Base-by-base conservation (phyloP, 2,329 filamentous ascomycete species). In the Sphaerostilbella broomeana region DNA sequence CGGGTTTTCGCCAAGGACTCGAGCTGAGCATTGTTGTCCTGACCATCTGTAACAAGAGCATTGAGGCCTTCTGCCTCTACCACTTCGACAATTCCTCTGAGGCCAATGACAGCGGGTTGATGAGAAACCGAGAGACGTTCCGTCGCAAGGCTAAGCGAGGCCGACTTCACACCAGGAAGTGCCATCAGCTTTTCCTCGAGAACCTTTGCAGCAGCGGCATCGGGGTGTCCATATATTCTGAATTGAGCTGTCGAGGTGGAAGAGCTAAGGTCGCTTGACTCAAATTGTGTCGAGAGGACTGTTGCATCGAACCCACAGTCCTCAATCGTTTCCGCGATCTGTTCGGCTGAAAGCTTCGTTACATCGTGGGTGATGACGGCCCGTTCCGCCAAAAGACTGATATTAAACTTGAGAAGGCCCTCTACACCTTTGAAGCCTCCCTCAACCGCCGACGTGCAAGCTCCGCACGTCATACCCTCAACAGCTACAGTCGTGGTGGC, bases 381-480 rank as follows among this genome's bases (percentile, higher is more conserved):
- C 44, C 90, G 80, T 60, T 97, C 92, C 4, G 92, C 94, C 21
- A 97, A 73, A 49, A 98, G 68, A 62, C 87, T 95, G 60, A 98
- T 94, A 57, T 95, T 95, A 69, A 97, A 95, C 49, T 88, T 86
- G 40, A 87, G 57, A 12, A 97, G 62, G 16, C 92, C 92, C 8
- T 84, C 78, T 2, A 90, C 63, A 47, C 75, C 77, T 49, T 79
- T 77, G 63, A 98, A 92, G 4, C 84, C 87, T 35, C 77, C 74
- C 55, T 95, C 86, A 2, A 97, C 80, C 5, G 90, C 88, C 2
- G 90, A 90, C 1, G 92, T 97, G 62, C 92, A 98, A 28, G 92
- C 87, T 16, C 90, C 90, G 57, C 92, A 97, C 1, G 92, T 98
- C 92, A 98, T 98, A 35, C 92, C 92, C 50, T 92, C 86, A 39